phyloP scores from a whole-genome alignment of 805 yeast genomes.

The Kodamaea laetipori region DNA sequence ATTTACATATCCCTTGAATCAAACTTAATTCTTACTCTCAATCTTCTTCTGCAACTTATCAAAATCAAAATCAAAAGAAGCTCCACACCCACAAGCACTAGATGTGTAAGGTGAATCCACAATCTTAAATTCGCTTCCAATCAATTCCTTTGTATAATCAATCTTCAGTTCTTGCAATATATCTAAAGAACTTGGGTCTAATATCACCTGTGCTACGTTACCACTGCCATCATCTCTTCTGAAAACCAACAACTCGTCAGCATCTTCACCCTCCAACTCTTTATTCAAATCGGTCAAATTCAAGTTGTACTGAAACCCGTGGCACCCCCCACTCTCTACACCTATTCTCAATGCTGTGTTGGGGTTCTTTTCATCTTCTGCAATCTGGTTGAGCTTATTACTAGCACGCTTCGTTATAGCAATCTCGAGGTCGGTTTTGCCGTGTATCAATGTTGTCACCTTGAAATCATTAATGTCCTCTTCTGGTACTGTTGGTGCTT shows the following conservation, averaged over 20 bases:
- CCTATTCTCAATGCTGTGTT: slow-evolving; percentile 66
- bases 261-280: slow-evolving; percentile 35
- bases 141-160: slow-evolving; percentile 88
- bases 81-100: slow-evolving; percentile 49
- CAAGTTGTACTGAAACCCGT: slow-evolving; percentile 90
- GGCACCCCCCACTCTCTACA: slow-evolving; percentile 97
- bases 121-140: slow-evolving; percentile 91
- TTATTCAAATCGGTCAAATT: slow-evolving; percentile 51
- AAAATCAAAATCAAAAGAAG: slow-evolving; percentile 50
- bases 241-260: slow-evolving; percentile 53
- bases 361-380: slow-evolving; percentile 55
- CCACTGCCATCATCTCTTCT: slow-evolving; percentile 51
- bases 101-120: slow-evolving; percentile 87
- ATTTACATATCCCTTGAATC: no score
- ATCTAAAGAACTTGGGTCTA: slow-evolving; percentile 79
- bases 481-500: slow-evolving; percentile 18
- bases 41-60: slow-evolving; percentile 39
- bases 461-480: slow-evolving; percentile 33
- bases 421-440: slow-evolving; percentile 39
- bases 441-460: slow-evolving; percentile 36
- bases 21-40: slow-evolving; percentile 4
- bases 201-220: slow-evolving; percentile 58
- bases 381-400: slow-evolving; percentile 53
- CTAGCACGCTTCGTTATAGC: slow-evolving; percentile 53
- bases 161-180: slow-evolving; percentile 83